These are phyloP conservation scores for Penicillium sp. DNA, from an alignment of 2,329 filamentous ascomycete genomes.

Conservation along the genomic window DNA sequence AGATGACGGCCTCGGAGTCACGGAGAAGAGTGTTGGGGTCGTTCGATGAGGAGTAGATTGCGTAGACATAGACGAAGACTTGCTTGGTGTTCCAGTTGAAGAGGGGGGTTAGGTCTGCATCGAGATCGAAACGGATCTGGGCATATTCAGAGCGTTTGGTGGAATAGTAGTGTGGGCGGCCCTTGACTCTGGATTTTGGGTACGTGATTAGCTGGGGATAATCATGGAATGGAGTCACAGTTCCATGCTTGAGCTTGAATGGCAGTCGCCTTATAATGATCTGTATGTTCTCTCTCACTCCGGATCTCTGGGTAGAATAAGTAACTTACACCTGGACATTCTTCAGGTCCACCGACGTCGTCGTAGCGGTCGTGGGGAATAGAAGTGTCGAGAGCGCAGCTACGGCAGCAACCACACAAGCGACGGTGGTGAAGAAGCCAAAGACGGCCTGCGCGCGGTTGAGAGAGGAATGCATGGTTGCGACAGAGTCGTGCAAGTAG, in stretches of 20 bases:
- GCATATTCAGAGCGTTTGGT: slow-evolving; percentile 93
- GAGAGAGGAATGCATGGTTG: slow-evolving; percentile 77
- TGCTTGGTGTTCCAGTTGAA: slow-evolving; percentile 99
- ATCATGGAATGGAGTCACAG: neutral
- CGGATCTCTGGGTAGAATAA: neutral
- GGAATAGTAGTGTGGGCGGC: slow-evolving; percentile 94
- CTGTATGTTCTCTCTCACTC: neutral
- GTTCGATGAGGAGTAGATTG: slow-evolving; percentile 58
- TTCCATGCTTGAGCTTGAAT: neutral
- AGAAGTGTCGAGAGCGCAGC: slow-evolving; percentile 77
- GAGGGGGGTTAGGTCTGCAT: slow-evolving; percentile 85
- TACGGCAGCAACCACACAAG: slow-evolving; percentile 73
- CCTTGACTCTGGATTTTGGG: slow-evolving; percentile 64
- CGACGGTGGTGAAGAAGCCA: slow-evolving; percentile 95
- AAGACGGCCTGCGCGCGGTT: slow-evolving; percentile 90
- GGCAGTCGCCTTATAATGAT: neutral
- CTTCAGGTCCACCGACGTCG: slow-evolving; percentile 49
- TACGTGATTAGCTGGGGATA: neutral
- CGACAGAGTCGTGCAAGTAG: slow-evolving; percentile 1
- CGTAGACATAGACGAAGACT: slow-evolving; percentile 93
- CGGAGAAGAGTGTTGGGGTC: slow-evolving; percentile 22
- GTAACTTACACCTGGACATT: slow-evolving; percentile 78
- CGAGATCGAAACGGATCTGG: slow-evolving; percentile 87
- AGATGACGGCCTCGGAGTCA: slow-evolving; percentile 73
- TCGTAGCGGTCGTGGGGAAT: slow-evolving; percentile 54